Evolutionary conservation across 192 early-diverging fungal species (phyloP).

Genomic region (Geosiphon pyriformis): DNA sequence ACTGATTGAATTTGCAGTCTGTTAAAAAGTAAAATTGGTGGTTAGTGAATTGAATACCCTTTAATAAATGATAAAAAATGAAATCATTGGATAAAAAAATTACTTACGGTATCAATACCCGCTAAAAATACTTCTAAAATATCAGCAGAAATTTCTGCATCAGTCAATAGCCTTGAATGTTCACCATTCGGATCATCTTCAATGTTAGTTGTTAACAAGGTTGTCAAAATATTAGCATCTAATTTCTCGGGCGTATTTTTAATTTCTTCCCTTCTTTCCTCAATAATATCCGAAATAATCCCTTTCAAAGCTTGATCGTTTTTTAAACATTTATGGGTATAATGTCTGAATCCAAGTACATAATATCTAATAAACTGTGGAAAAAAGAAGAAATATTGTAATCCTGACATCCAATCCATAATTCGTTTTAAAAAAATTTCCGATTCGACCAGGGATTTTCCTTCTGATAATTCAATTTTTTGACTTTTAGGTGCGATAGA

Average conservation of each 20-base stretch:
- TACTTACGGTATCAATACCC: slow-evolving; percentile 6
- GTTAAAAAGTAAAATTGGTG: not conserved
- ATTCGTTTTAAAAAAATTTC: not conserved
- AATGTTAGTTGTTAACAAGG: slow-evolving; percentile 9
- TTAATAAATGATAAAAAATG: not conserved
- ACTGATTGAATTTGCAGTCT: slow-evolving; percentile 6
- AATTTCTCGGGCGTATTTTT: not conserved
- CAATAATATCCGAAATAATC: slow-evolving; percentile 4
- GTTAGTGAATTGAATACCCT: not conserved
- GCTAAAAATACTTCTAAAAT: not conserved
- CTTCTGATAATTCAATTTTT: not conserved
- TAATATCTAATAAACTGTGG: slow-evolving; percentile 1
- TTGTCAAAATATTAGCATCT: not conserved
- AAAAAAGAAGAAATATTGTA: slow-evolving; percentile 1
- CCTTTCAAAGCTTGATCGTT: not conserved
- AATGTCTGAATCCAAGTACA: not conserved
- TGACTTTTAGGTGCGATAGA: not conserved
- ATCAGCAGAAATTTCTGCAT: slow-evolving; percentile 5
- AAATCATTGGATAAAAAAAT: too few species aligned
- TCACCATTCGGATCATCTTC: not conserved
- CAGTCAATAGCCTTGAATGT: not conserved
- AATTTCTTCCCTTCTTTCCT: slow-evolving; percentile 8
- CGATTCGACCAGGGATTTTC: not conserved
- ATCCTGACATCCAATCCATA: not conserved
- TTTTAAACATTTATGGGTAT: not conserved